Evolutionary conservation across 805 yeast species (phyloP), one percentile per base, ranked within the genome.

Genomic region (Hyphopichia homilentoma): DNA sequence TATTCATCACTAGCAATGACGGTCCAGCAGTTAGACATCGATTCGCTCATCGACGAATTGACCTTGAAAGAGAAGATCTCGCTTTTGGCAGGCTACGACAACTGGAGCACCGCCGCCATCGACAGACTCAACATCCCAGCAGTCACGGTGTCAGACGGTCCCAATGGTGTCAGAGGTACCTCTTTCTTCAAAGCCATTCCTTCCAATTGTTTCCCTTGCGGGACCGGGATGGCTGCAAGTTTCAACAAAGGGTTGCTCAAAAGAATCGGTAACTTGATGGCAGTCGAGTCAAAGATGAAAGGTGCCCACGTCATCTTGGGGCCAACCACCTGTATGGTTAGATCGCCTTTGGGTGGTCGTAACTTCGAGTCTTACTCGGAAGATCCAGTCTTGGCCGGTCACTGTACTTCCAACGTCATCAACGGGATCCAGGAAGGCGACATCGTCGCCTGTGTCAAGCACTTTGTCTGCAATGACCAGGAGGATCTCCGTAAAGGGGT

Each of bases 91-190:
- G 68, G 68, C 3, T 33, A 36, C 16, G 78, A 73, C 47, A 61
- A 59, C 48, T 74, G 79, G 78, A 77, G 72, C 48, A 73, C 79
- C 1, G 50, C 41, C 27, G 51, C 68, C 3, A 56, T 73, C 16
- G 54, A 52, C 21, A 41, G 70, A 25, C 50, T 70, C 21, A 61
- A 57, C 13, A 52, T 76, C 21, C 80, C 79, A 3, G 52, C 73
- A 0, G 45, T 77, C 5, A 61, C 80, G 43, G 52, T 73, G 15
- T 47, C 57, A 19, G 84, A 78, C 48, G 84, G 84, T 13, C 84
- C 84, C 29, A 78, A 78, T 45, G 84, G 84, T 40, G 64, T 76
- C 29, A 61, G 83, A 40, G 83, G 83, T 16, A 74, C 78, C 14
- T 65, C 57, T 26, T 75, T 75, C 45, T 72, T 75, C 46, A 59